Conservation (phyloP, 2,329 filamentous ascomycete genomes). For the Exophiala aquamarina region DNA sequence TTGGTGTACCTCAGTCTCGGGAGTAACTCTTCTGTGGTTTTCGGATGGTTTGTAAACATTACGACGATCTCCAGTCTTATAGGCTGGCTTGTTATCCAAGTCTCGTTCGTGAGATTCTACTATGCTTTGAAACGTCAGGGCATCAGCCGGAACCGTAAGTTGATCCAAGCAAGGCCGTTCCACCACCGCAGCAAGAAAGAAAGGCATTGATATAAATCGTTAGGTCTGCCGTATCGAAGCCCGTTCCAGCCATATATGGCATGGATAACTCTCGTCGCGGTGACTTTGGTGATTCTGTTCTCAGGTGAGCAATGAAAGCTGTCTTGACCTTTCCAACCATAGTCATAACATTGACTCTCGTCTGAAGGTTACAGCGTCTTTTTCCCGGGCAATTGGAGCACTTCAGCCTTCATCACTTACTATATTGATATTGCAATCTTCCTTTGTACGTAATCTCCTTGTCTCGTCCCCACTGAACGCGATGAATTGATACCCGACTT, state of each 20-base stretch:
- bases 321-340: not conserved
- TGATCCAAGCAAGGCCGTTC: not conserved
- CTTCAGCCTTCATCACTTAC: constrained; percentile 54
- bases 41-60: constrained; percentile 43
- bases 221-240: constrained; percentile 64
- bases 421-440: constrained; percentile 10
- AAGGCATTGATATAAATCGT: constrained; percentile 26
- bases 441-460: not conserved
- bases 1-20: constrained; percentile 71
- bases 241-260: constrained; percentile 57
- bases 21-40: constrained; percentile 60
- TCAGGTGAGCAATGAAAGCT: not conserved
- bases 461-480: not conserved
- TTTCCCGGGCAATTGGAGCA: constrained; percentile 61
- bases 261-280: constrained; percentile 2
- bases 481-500: not conserved
- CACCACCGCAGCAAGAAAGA: too few species aligned
- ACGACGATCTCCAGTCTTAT: constrained; percentile 33
- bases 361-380: constrained; percentile 47
- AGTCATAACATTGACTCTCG: not conserved
- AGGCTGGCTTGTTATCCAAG: constrained; percentile 55
- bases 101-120: constrained; percentile 70
- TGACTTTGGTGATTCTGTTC: constrained; percentile 7
- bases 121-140: constrained; percentile 67
- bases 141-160: constrained; percentile 41